These are phyloP conservation scores for Ceratocystis cubensis DNA, from an alignment of 2,329 filamentous ascomycete genomes.

Conservation along the genomic window DNA sequence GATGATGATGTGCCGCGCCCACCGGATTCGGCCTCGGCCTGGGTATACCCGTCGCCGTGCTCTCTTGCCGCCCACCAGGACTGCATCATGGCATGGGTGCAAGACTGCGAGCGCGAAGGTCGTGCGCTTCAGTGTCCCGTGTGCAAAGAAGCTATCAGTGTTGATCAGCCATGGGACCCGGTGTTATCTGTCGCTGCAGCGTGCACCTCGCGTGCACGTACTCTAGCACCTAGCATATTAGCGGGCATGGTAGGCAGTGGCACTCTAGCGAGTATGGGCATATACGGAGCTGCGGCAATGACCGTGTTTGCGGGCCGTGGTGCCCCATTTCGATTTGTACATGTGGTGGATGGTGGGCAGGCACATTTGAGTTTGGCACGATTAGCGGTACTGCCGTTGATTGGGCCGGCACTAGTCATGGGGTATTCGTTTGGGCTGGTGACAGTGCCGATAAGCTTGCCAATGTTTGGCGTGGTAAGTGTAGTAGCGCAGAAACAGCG, in stretches of 20 bases:
- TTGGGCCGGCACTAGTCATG: conserved; percentile 37
- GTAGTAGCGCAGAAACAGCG: too few species aligned
- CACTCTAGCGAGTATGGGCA: conserved; percentile 39
- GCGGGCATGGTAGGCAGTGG: conserved; percentile 35
- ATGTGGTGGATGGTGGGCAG: conserved; percentile 24
- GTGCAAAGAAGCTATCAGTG: conserved; percentile 68
- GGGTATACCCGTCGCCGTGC: conserved; percentile 84
- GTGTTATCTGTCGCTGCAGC: conserved; percentile 54
- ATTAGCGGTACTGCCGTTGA: conserved; percentile 31
- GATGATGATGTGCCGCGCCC: conserved; percentile 29
- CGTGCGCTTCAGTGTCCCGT: conserved; percentile 71
- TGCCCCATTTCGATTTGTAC: conserved; percentile 33
- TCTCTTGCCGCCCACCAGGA: conserved; percentile 81
- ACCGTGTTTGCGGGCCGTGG: conserved; percentile 41
- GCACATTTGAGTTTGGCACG: conserved; percentile 21
- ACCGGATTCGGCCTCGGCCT: conserved; percentile 38
- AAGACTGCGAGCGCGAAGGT: conserved; percentile 61
- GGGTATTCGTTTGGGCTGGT: conserved; percentile 34
- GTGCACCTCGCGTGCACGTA: conserved; percentile 43
- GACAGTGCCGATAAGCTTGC: conserved; percentile 33
- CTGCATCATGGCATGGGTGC: conserved; percentile 83
- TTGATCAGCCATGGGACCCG: conserved; percentile 62
- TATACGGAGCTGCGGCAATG: conserved; percentile 41
- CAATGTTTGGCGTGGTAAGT: conserved; percentile 22
- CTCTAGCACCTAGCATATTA: conserved; percentile 50